Evolutionary conservation across 192 early-diverging fungal species (phyloP).

Genomic region (Mortierella claussenii): DNA sequence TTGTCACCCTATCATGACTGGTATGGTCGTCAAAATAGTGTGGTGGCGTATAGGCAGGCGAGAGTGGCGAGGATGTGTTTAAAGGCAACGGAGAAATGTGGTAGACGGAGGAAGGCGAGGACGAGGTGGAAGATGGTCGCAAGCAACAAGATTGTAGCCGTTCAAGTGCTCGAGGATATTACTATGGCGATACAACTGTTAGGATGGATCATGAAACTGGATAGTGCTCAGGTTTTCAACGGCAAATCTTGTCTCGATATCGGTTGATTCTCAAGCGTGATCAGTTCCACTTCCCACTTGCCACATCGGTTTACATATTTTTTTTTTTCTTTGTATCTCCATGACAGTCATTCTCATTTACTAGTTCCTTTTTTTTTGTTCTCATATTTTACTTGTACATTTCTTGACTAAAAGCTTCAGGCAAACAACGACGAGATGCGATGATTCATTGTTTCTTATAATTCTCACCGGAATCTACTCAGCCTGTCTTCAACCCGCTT

Average conservation of each 20-base stretch:
- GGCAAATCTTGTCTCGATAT: too few species aligned
- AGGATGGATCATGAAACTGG: too few species aligned
- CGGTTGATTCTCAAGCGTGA: too few species aligned
- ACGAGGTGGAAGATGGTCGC: neutral
- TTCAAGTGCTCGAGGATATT: too few species aligned
- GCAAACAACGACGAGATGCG: neutral
- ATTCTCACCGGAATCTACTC: too few species aligned
- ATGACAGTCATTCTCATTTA: neutral
- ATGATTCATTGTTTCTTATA: neutral
- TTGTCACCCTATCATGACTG: neutral
- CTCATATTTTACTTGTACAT: constrained; percentile 7
- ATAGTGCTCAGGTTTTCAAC: too few species aligned
- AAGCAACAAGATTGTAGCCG: too few species aligned
- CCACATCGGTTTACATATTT: neutral
- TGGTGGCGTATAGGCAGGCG: neutral
- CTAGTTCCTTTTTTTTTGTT: neutral
- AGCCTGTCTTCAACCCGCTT: too few species aligned
- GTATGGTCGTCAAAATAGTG: neutral
- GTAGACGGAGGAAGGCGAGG: neutral
- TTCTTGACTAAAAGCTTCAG: neutral
- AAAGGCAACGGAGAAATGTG: neutral
- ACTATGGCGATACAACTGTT: too few species aligned
- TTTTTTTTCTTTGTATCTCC: neutral
- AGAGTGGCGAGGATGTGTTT: neutral
- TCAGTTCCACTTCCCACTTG: too few species aligned